Evolutionary conservation across 139 green algal species (phyloP).

Genomic region (Chlorella sp.): DNA sequence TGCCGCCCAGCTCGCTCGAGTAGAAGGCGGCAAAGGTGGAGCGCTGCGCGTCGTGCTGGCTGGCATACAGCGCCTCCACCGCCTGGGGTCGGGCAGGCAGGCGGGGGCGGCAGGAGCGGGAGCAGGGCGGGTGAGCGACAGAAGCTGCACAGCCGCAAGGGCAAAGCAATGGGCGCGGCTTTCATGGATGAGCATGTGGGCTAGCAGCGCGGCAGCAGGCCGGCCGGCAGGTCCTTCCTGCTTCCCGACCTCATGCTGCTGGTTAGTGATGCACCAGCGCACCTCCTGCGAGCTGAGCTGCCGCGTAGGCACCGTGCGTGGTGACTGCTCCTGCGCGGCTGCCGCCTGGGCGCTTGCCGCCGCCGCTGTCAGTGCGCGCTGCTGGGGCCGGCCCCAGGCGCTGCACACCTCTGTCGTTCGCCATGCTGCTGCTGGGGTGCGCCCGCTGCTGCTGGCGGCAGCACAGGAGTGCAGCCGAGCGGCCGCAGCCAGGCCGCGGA

Average conservation of each 20-base stretch:
- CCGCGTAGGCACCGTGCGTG: constrained; percentile 35
- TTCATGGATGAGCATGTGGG: background rate
- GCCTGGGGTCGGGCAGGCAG: constrained; percentile 5
- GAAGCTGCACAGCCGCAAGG: background rate
- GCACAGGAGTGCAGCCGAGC: too few species aligned
- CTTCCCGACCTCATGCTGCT: background rate
- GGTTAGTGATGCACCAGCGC: background rate
- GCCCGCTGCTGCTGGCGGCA: too few species aligned
- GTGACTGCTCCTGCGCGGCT: background rate
- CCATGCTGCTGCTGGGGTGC: too few species aligned
- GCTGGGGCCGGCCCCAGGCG: background rate
- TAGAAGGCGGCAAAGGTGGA: constrained; percentile 70
- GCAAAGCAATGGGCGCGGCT: background rate
- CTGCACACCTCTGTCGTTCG: background rate
- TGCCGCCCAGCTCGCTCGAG: constrained; percentile 79
- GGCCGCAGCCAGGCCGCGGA: too few species aligned
- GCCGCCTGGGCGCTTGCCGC: background rate
- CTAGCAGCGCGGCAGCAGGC: background rate
- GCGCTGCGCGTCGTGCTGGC: constrained; percentile 34
- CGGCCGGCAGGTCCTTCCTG: background rate
- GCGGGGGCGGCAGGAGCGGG: too few species aligned
- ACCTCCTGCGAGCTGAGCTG: constrained; percentile 38
- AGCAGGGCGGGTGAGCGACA: too few species aligned
- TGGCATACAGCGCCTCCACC: constrained; percentile 41
- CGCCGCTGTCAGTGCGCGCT: background rate